These are phyloP conservation scores for Crithidia thermophila DNA, from an alignment of 208 protist genomes.

Conservation along the genomic window DNA sequence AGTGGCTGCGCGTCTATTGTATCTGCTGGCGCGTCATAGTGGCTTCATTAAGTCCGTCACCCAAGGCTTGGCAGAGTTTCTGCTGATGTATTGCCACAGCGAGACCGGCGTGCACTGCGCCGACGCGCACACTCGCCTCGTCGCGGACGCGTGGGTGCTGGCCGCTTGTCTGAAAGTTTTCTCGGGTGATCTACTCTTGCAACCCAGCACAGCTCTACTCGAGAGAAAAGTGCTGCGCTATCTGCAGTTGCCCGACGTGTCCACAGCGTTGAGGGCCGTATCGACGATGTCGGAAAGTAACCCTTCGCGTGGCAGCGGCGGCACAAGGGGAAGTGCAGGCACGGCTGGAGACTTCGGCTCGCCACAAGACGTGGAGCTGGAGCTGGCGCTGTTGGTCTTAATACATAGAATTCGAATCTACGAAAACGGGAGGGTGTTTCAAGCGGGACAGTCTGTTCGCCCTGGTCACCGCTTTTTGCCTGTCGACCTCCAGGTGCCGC, in stretches of 20 bases:
- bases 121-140: background rate
- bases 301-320: too few species aligned
- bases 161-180: background rate
- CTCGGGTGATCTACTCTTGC: background rate
- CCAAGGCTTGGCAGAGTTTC: background rate
- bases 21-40: background rate
- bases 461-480: slow-evolving; percentile 1
- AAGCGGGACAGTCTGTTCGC: background rate
- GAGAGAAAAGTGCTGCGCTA: slow-evolving; percentile 3
- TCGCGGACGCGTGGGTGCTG: slow-evolving; percentile 14
- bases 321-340: too few species aligned
- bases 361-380: too few species aligned
- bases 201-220: background rate
- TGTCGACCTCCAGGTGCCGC: background rate
- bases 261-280: too few species aligned
- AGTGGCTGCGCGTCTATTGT: background rate
- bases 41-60: background rate
- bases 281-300: too few species aligned
- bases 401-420: background rate
- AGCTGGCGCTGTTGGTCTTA: too few species aligned
- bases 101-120: background rate
- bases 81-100: background rate
- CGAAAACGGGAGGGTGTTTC: too few species aligned
- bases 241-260: too few species aligned
- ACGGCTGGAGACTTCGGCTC: too few species aligned